phyloP scores from a whole-genome alignment of 805 yeast species.

The Candida xyloterini region DNA sequence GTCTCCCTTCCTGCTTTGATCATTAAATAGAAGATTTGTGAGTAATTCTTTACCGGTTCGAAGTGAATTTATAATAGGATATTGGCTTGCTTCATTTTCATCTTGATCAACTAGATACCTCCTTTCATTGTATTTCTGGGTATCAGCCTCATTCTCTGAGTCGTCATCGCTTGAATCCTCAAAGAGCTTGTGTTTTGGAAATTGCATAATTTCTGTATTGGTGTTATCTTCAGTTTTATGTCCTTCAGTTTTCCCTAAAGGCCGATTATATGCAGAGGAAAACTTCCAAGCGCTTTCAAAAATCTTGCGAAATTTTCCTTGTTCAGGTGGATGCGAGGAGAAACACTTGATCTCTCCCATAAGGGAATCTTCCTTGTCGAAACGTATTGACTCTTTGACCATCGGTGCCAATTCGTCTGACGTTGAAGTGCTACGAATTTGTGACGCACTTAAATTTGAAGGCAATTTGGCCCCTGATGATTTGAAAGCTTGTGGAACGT shows the following conservation, averaged over 20 bases:
- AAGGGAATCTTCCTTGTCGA: too few species aligned
- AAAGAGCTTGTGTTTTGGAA: constrained; percentile 21
- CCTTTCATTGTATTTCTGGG: not conserved
- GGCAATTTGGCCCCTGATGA: too few species aligned
- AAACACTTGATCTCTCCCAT: not conserved
- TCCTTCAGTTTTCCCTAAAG: not conserved
- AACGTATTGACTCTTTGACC: too few species aligned
- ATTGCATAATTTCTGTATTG: not conserved
- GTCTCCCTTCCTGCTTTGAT: not conserved
- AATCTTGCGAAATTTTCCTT: not conserved
- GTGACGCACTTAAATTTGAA: too few species aligned
- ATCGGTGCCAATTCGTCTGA: too few species aligned
- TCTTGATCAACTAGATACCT: not conserved
- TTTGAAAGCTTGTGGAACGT: constrained; percentile 8
- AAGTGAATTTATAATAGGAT: not conserved
- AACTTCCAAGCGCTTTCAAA: constrained; percentile 1
- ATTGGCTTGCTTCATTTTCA: not conserved
- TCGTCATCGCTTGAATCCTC: constrained; percentile 32
- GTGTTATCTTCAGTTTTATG: not conserved
- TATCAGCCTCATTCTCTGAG: not conserved
- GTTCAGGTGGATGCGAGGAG: not conserved
- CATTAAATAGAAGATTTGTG: not conserved
- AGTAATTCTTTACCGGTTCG: not conserved
- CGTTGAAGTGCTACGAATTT: too few species aligned
- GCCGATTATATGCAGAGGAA: constrained; percentile 16